Conservation (phyloP, 768 basidiomycete genomes). For the Rhizopogon salebrosus region DNA sequence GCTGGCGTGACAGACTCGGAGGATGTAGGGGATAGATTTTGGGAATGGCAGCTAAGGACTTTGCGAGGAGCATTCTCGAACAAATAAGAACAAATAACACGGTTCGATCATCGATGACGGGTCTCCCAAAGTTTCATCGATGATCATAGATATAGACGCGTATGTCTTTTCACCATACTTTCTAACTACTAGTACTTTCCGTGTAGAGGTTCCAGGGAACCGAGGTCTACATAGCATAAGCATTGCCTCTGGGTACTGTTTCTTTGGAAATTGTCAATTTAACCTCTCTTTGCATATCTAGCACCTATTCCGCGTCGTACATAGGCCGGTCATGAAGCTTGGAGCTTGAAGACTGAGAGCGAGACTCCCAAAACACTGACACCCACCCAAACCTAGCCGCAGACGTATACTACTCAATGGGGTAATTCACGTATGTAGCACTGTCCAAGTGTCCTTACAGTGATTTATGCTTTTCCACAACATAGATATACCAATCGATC, state of each 20-base stretch:
- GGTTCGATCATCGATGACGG: too few species aligned
- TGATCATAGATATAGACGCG: too few species aligned
- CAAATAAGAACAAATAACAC: too few species aligned
- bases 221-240: too few species aligned
- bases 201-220: too few species aligned
- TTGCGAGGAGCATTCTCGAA: too few species aligned
- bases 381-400: slow-evolving; percentile 23
- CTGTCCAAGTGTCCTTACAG: slow-evolving; percentile 1
- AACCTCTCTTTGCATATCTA: not conserved
- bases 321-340: slow-evolving; percentile 24
- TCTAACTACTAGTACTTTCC: too few species aligned
- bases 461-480: slow-evolving; percentile 3
- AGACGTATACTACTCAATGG: slow-evolving; percentile 35
- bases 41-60: too few species aligned
- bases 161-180: too few species aligned
- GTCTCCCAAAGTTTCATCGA: too few species aligned
- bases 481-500: slow-evolving; percentile 61
- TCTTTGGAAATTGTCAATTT: not conserved
- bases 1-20: too few species aligned
- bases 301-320: not conserved
- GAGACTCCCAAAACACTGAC: slow-evolving; percentile 30
- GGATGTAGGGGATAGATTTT: too few species aligned
- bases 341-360: slow-evolving; percentile 45
- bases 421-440: slow-evolving; percentile 29
- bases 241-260: not conserved